Base-by-base conservation (phyloP, 192 early-diverging fungal species). In the Entomortierella lignicola region DNA sequence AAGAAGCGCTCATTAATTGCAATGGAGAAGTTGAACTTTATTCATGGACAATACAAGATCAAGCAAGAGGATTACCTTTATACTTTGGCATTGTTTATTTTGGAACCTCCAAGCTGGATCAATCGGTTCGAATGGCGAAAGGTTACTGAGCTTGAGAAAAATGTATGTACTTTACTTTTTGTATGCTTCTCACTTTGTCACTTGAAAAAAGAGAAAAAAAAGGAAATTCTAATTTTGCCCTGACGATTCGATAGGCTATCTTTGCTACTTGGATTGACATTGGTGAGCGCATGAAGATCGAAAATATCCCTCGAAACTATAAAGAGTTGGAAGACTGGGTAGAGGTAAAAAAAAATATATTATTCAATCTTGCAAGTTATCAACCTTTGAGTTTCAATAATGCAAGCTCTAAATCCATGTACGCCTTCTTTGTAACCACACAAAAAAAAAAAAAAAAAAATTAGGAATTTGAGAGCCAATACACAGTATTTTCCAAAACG, bases 21-120 rank as follows among this genome's bases (percentile, higher is more conserved):
- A 13, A 37, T 71, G 26, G 68, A 80, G 23, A 71, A 82, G 13
- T 21, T 86, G 17, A 86, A 86, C 34, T 72, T 75, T 25, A 70
- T 86, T 18, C 85, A 86, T 63, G 80, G 71, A 15, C 75, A 85
- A 41, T 85, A 87, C 25, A 21, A 23, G 7, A 87, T 85, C 42
- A 58, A 57, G 20, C 80, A 87, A 34, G 85, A 73, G 13, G 85
- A 87, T 47, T 83, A 68, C 29, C 61, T 85, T 17, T 85, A 81
- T 63, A 84, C 81, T 2, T 30, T 87, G 30, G 41, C 67, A 1
- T 17, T 81, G 30, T 85, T 83, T 63, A 31, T 83, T 8, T 10
- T 60, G 5, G 75, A 81, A 21, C 85, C 85, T 1, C 32, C 59
- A 1, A 42, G 48, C 13, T 85, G 56, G 60, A 39, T 87, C 7